Conservation (phyloP, 768 basidiomycete species). For the Suillus bovinus region DNA sequence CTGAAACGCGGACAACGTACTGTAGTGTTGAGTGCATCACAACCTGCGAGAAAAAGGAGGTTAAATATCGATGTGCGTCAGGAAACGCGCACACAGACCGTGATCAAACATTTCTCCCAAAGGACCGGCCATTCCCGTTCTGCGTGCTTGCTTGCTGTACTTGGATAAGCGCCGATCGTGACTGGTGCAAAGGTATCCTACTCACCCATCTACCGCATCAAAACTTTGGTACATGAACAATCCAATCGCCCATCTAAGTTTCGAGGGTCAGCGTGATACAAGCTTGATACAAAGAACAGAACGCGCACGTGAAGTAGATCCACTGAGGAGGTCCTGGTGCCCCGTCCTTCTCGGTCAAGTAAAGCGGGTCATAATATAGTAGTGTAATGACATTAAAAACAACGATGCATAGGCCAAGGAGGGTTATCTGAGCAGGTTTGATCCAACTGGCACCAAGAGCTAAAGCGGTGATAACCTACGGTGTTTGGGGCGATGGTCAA, state of each 20-base stretch:
- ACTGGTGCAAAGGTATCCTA: constrained; percentile 17
- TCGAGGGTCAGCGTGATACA: neutral
- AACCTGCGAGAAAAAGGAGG: constrained; percentile 48
- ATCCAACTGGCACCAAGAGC: neutral
- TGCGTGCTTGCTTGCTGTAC: constrained; percentile 86
- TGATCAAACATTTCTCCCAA: constrained; percentile 99
- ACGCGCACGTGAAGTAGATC: constrained; percentile 85
- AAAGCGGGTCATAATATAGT: constrained; percentile 79
- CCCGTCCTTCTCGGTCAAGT: constrained; percentile 67
- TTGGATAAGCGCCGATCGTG: constrained; percentile 12
- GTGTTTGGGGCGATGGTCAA: constrained; percentile 85
- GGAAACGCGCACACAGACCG: constrained; percentile 46
- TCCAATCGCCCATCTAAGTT: constrained; percentile 76
- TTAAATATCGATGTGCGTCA: neutral
- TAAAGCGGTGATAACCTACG: constrained; percentile 44
- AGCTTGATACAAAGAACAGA: constrained; percentile 7
- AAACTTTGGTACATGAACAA: constrained; percentile 91
- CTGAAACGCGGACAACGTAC: constrained; percentile 39
- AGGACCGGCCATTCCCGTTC: constrained; percentile 97
- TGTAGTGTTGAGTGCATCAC: constrained; percentile 94
- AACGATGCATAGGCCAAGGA: constrained; percentile 81
- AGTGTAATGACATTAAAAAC: constrained; percentile 83
- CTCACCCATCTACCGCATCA: constrained; percentile 87
- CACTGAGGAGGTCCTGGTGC: constrained; percentile 69
- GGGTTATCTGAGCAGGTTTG: constrained; percentile 72